Evolutionary conservation across 345 rosid species (phyloP).

Genomic region (Erucastrum elatum): DNA sequence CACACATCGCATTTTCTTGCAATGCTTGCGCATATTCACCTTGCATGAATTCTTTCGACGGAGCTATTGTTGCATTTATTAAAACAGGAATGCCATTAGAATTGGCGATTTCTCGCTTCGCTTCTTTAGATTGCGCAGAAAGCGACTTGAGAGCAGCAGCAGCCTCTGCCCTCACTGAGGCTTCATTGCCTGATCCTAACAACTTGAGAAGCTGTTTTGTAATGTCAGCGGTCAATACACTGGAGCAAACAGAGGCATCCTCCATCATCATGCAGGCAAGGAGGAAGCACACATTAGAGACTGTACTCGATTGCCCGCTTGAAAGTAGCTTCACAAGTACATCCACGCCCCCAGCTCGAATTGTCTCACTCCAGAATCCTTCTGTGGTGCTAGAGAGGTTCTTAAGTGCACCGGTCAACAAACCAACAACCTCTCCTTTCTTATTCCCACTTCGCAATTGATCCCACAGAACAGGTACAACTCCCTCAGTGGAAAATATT

Average conservation of each 20-base stretch:
- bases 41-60: conserved; percentile 99
- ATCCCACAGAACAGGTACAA: conserved; percentile 93
- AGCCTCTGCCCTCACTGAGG: conserved; percentile 97
- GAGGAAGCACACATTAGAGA: conserved; percentile 90
- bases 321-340: conserved; percentile 91
- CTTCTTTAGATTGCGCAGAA: conserved; percentile 90
- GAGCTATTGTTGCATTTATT: conserved; percentile 98
- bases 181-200: conserved; percentile 91
- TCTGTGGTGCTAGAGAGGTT: conserved; percentile 88
- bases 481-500: conserved; percentile 99
- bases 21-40: conserved; percentile 96
- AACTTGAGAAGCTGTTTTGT: conserved; percentile 85
- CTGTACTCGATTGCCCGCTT: conserved; percentile 73
- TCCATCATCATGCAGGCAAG: conserved; percentile 97
- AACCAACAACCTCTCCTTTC: conserved; percentile 82
- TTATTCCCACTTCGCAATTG: conserved; percentile 69
- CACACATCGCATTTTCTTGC: conserved; percentile 99
- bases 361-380: conserved; percentile 91
- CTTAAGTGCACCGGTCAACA: conserved; percentile 91
- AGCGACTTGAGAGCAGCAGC: conserved; percentile 97
- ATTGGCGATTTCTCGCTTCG: conserved; percentile 82
- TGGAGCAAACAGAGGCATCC: conserved; percentile 83
- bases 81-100: conserved; percentile 88
- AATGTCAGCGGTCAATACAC: conserved; percentile 81
- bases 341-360: conserved; percentile 96